Percentiles rank a stretch among this genome's conserved stretches.
Evolutionary conservation across 768 basidiomycete genomes (phyloP).

Genomic region (Lentinula sp.): DNA sequence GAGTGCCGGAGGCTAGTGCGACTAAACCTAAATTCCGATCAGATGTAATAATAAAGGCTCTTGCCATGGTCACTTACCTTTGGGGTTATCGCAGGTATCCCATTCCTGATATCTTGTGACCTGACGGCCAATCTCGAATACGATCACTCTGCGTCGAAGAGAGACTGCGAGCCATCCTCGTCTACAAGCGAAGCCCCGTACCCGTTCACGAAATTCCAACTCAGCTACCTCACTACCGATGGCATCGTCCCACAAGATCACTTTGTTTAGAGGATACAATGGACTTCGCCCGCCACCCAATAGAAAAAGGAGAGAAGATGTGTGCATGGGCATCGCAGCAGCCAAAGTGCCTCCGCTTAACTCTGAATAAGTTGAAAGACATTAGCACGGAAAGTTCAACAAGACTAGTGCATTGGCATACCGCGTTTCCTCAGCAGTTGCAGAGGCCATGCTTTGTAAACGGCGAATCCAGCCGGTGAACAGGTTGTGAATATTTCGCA

Average conservation of each 20-base stretch:
- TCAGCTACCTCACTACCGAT: slow-evolving; percentile 76
- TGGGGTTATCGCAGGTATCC: slow-evolving; percentile 84
- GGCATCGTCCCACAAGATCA: slow-evolving; percentile 84
- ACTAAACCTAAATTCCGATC: slow-evolving; percentile 49
- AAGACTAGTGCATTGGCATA: slow-evolving; percentile 25
- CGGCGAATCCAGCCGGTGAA: slow-evolving; percentile 77
- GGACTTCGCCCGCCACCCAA: slow-evolving; percentile 86
- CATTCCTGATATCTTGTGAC: slow-evolving; percentile 67
- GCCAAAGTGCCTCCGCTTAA: slow-evolving; percentile 74
- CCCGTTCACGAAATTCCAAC: slow-evolving; percentile 82
- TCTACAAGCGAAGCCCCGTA: slow-evolving; percentile 73
- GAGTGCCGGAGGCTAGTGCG: slow-evolving; percentile 70
- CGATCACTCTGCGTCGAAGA: slow-evolving; percentile 70
- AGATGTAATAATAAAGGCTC: slow-evolving; percentile 2
- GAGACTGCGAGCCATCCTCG: slow-evolving; percentile 84
- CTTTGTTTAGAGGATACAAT: slow-evolving; percentile 87
- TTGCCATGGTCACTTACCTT: slow-evolving; percentile 44
- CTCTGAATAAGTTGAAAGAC: slow-evolving; percentile 39
- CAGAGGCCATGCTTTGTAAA: slow-evolving; percentile 74
- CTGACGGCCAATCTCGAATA: slow-evolving; percentile 63
- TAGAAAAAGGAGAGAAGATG: slow-evolving; percentile 79
- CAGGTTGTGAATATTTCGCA: slow-evolving; percentile 75
- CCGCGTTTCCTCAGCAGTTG: slow-evolving; percentile 79
- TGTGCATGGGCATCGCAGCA: slow-evolving; percentile 72
- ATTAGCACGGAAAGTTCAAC: background rate